Evolutionary conservation across 23 red algal species (phyloP), one percentile per base, ranked within the genome.

Genomic region (Cyanidioschyzon merolae): DNA sequence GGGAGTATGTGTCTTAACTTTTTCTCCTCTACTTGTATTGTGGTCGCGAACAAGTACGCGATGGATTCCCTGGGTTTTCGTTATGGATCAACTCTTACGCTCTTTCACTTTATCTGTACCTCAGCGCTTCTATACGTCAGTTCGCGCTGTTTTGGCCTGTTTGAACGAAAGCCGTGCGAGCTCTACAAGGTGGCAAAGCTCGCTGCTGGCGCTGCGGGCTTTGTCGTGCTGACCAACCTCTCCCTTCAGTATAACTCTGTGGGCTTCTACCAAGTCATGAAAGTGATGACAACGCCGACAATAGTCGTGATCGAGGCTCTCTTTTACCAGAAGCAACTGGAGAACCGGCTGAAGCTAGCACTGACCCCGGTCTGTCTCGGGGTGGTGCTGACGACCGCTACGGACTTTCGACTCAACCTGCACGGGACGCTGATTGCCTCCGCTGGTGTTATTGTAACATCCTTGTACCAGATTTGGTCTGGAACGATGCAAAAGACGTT

Each of bases 221-320:
- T 96, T 77, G 88, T 96, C 26, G 80, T 85, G n/a, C 83, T 96
- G 38, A 96, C 92, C 51, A 96, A 96, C 82, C 83, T 96, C 34
- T 88, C 84, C 58, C 80, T 96, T 41, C 92, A 88, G 67, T 78
- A 96, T 40, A 96, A 96, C 79, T 87, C 83, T 32, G 79, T 96
- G 34, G 92, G 92, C n/a, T 96, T 90, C 75, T 96, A 96, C 45
- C 92, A 96, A 79, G 85, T 96, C 50, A 88, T 96, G 86, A 96
- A 96, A 59, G 89, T 92, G 41, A 92, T 92, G 89, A 96, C 92
- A 27, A 96, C 92, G 0, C 92, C 92, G 1, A 90, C 86, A 0
- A 84, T 96, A 40, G 92, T 96, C 2, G 58, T 96, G 39, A 86
- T 96, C 15, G 92, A 96, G 77, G 86, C 92, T 25, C 45, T 96